A percentile compares a stretch with the other conserved stretches of the same genome.
Conservation (phyloP, 164 flowering plant genomes). For the Protea cynaroides region DNA sequence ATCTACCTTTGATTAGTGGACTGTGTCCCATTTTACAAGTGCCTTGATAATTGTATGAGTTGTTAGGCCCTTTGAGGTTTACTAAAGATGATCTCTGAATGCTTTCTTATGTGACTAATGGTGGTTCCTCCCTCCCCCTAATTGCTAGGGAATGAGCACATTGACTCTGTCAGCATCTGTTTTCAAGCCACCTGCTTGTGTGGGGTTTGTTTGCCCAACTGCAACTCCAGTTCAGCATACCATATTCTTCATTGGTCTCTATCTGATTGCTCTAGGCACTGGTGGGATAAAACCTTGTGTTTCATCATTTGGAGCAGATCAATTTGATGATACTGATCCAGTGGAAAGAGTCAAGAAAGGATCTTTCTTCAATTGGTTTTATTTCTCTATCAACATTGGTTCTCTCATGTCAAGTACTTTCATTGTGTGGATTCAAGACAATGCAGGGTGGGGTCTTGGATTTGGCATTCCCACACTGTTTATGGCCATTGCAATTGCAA, state of each 20-base stretch:
- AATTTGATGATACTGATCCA: slow-evolving; percentile 11
- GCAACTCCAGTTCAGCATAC: neutral
- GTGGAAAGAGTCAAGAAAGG: slow-evolving; percentile 14
- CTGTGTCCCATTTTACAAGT: too few species aligned
- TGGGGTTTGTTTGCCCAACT: neutral
- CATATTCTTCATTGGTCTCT: neutral
- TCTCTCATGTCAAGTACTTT: slow-evolving; percentile 16
- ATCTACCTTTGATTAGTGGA: too few species aligned
- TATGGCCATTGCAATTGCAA: slow-evolving; percentile 15
- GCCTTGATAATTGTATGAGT: too few species aligned
- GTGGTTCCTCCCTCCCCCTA: too few species aligned
- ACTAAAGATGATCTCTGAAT: neutral
- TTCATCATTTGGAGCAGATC: slow-evolving; percentile 20
- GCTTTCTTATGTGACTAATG: neutral
- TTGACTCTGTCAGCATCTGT: neutral
- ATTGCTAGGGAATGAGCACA: neutral
- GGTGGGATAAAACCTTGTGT: slow-evolving; percentile 18
- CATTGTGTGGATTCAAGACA: slow-evolving; percentile 21
- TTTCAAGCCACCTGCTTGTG: neutral
- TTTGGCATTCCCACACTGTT: slow-evolving; percentile 19
- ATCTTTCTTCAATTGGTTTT: slow-evolving; percentile 21
- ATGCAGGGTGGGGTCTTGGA: slow-evolving; percentile 25
- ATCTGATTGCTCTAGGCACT: slow-evolving; percentile 7
- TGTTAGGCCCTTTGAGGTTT: too few species aligned
- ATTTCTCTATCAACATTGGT: slow-evolving; percentile 14